These are phyloP conservation scores for Cadophora sp. DNA, from an alignment of 2,329 filamentous ascomycete species.

Conservation along the genomic window DNA sequence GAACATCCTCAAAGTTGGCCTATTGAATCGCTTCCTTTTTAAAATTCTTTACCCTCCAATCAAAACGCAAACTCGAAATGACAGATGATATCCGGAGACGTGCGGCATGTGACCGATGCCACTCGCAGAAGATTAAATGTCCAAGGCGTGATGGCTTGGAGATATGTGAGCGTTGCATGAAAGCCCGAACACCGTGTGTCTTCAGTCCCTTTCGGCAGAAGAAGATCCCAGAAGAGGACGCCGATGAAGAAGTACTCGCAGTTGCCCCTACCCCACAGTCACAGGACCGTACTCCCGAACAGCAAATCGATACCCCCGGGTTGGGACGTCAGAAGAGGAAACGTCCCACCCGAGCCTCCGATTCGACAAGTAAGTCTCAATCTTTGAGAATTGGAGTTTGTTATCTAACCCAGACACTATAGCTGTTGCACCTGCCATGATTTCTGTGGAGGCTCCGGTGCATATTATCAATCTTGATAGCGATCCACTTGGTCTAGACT, in stretches of 20 bases:
- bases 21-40: neutral
- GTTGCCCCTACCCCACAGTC: neutral
- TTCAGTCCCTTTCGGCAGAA: constrained; percentile 51
- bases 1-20: no score
- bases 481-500: constrained; percentile 16
- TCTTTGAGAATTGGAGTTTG: neutral
- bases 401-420: neutral
- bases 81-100: constrained; percentile 35
- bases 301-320: neutral
- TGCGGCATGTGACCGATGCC: constrained; percentile 53
- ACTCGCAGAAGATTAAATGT: constrained; percentile 56
- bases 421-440: neutral
- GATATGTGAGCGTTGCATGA: constrained; percentile 52
- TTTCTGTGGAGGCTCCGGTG: neutral
- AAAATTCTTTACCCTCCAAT: neutral
- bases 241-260: neutral
- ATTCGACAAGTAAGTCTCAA: neutral
- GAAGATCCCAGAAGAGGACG: constrained; percentile 23
- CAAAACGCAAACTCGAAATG: constrained; percentile 23
- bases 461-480: constrained; percentile 12
- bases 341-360: neutral
- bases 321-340: constrained; percentile 11
- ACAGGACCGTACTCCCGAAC: neutral
- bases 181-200: constrained; percentile 50
- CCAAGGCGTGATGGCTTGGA: constrained; percentile 48